Conservation (phyloP, 805 yeast genomes). For the Lachancea nothofagi region DNA sequence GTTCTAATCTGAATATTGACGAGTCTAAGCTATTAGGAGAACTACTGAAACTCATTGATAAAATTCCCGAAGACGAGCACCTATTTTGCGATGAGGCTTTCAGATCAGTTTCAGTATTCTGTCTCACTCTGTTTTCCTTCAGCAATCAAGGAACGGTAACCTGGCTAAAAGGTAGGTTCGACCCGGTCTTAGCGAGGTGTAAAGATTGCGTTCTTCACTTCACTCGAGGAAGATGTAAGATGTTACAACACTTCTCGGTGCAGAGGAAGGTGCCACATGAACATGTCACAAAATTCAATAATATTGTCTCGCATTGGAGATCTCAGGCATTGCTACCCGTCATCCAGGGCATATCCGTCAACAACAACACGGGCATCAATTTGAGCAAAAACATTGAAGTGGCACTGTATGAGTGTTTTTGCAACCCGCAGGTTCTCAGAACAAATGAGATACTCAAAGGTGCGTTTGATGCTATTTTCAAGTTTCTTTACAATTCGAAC, state of each 20-base stretch:
- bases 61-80: slow-evolving; percentile 33
- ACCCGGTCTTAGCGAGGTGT: slow-evolving; percentile 43
- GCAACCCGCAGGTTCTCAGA: slow-evolving; percentile 48
- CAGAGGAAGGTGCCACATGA: slow-evolving; percentile 46
- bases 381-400: slow-evolving; percentile 23
- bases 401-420: slow-evolving; percentile 43
- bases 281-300: slow-evolving; percentile 32
- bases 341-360: slow-evolving; percentile 20
- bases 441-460: slow-evolving; percentile 32
- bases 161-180: slow-evolving; percentile 39
- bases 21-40: slow-evolving; percentile 35
- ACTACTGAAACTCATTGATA: slow-evolving; percentile 31
- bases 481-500: slow-evolving; percentile 26
- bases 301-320: slow-evolving; percentile 35
- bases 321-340: slow-evolving; percentile 23
- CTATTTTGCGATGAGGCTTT: slow-evolving; percentile 51
- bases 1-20: slow-evolving; percentile 21
- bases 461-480: slow-evolving; percentile 36
- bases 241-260: slow-evolving; percentile 47
- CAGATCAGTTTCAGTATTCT: slow-evolving; percentile 46
- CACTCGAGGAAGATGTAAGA: slow-evolving; percentile 45
- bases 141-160: slow-evolving; percentile 39
- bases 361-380: slow-evolving; percentile 18
- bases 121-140: slow-evolving; percentile 57
- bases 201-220: slow-evolving; percentile 49